Evolutionary conservation across 257 asterid species (phyloP).

Genomic region (Solanum medicagineum): DNA sequence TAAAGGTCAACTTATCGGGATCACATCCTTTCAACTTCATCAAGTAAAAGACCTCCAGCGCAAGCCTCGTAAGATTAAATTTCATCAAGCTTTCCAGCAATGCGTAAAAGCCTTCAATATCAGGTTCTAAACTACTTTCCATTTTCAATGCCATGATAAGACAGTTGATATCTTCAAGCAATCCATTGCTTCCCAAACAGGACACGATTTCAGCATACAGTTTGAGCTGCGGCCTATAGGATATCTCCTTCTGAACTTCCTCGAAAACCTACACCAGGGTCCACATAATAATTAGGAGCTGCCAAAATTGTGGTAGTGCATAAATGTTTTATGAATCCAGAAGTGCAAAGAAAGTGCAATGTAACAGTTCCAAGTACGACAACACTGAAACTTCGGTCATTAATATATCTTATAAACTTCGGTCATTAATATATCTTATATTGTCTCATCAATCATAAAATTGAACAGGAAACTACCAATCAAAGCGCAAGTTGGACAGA

Average conservation of each 20-base stretch:
- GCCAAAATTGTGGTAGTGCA: background rate
- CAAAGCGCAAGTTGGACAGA: background rate
- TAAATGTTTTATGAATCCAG: background rate
- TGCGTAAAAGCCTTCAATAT: constrained; percentile 39
- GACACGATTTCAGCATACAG: constrained; percentile 41
- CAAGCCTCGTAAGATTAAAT: constrained; percentile 35
- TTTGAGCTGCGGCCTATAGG: constrained; percentile 47
- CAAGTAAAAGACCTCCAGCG: constrained; percentile 44
- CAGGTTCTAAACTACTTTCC: constrained; percentile 28
- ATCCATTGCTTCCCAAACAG: constrained; percentile 50
- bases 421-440: background rate
- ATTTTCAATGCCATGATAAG: constrained; percentile 36
- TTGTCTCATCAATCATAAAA: background rate
- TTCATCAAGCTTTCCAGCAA: constrained; percentile 44
- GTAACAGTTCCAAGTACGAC: background rate
- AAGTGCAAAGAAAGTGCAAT: background rate
- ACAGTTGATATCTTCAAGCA: constrained; percentile 27
- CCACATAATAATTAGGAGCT: background rate
- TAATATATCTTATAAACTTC: background rate
- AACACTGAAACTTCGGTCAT: background rate
- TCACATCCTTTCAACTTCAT: constrained; percentile 54
- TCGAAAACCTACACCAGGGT: constrained; percentile 38
- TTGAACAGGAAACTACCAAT: background rate
- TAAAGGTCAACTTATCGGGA: constrained; percentile 35
- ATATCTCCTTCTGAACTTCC: constrained; percentile 48